Percentiles rank a stretch among this genome's conserved stretches.
Conservation (phyloP, 73 alveolate genomes). For the Uronychia setigera region DNA sequence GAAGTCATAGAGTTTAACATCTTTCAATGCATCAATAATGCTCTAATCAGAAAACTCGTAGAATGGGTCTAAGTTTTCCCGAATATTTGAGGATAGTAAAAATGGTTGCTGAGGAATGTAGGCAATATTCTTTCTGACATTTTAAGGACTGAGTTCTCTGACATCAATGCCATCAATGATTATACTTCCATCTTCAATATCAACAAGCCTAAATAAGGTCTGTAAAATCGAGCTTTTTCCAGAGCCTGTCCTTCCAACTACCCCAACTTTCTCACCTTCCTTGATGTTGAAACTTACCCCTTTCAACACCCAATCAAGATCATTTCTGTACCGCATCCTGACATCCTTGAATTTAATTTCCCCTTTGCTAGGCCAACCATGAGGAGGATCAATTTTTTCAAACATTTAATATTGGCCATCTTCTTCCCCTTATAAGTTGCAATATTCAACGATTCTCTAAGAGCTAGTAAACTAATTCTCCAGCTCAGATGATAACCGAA, state of each 20-base stretch:
- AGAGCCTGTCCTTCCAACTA: conserved; percentile 93
- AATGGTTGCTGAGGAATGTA: conserved; percentile 91
- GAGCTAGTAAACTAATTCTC: neutral
- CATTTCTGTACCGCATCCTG: conserved; percentile 67
- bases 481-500: neutral
- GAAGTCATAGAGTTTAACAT: conserved; percentile 69
- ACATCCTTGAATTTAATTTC: conserved; percentile 62
- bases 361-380: conserved; percentile 75
- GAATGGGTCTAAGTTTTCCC: too few species aligned
- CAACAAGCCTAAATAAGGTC: conserved; percentile 82
- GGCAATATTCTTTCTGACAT: conserved; percentile 74
- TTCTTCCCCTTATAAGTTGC: neutral
- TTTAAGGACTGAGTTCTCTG: conserved; percentile 63
- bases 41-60: too few species aligned
- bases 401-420: too few species aligned
- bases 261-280: conserved; percentile 69
- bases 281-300: conserved; percentile 49
- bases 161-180: conserved; percentile 88
- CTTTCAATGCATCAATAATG: conserved; percentile 67
- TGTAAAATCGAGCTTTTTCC: conserved; percentile 85
- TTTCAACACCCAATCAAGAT: conserved; percentile 57
- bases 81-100: too few species aligned
- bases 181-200: conserved; percentile 67
- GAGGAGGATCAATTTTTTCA: neutral
- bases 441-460: neutral